A percentile compares a stretch with the other conserved stretches of the same genome.
Conservation (phyloP, 768 basidiomycete species). For the Lactarius deliciosus region DNA sequence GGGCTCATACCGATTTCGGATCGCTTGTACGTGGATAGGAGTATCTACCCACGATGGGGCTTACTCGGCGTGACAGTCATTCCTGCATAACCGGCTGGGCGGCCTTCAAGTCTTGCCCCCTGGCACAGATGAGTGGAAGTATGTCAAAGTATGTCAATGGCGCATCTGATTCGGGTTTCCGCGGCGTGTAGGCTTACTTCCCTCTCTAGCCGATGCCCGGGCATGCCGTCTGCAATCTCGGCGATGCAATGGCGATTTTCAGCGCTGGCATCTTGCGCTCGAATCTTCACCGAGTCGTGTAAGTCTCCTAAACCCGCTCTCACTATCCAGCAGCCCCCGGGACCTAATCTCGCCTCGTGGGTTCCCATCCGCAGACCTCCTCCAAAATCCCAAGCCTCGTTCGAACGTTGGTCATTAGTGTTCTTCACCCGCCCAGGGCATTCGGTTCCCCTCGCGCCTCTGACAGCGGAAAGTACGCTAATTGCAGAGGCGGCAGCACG, state of each 20-base stretch:
- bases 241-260: slow-evolving; percentile 37
- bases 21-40: slow-evolving; percentile 27
- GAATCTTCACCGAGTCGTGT: slow-evolving; percentile 37
- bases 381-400: slow-evolving; percentile 52
- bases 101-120: slow-evolving; percentile 12
- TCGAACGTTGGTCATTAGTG: slow-evolving; percentile 66
- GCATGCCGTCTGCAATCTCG: slow-evolving; percentile 38
- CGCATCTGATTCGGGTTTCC: background rate
- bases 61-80: slow-evolving; percentile 1
- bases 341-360: background rate
- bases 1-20: slow-evolving; percentile 42
- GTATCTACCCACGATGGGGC: background rate
- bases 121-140: slow-evolving; percentile 14
- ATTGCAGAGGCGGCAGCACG: slow-evolving; percentile 46
- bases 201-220: slow-evolving; percentile 35
- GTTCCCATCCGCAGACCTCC: slow-evolving; percentile 42
- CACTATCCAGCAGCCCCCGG: background rate
- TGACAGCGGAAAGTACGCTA: slow-evolving; percentile 49
- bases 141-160: slow-evolving; percentile 3
- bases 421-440: slow-evolving; percentile 70
- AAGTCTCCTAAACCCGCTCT: slow-evolving; percentile 12
- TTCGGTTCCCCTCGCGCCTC: slow-evolving; percentile 49
- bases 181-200: background rate
- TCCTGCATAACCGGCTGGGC: slow-evolving; percentile 10
- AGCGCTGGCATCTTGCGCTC: slow-evolving; percentile 38